Base-by-base conservation (phyloP, 768 basidiomycete genomes). In the Phaeotremella fagi region DNA sequence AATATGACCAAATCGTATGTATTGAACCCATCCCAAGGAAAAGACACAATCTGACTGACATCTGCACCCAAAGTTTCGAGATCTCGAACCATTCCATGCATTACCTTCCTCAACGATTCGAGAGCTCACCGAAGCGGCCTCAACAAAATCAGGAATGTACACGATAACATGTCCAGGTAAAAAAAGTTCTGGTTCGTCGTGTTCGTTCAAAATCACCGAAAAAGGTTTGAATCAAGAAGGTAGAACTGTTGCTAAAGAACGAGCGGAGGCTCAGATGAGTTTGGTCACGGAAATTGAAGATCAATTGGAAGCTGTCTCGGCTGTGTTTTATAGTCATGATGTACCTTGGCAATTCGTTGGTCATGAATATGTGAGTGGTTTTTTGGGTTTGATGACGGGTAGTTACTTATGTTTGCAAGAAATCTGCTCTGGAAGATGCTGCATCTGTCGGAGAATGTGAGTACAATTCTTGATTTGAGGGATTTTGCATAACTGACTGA, bases 1-100 rank as follows among this genome's bases (percentile, higher is more conserved):
- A 74, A 57, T 74, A 72, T 47, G 73, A 74, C 55, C 71, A 72
- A 50, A 74, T 74, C 23, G 66, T 72, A 33, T 56, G 71, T 59
- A 33, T 33, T 18, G 16, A 33, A 33, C 31, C 7, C 31, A 33
- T 33, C 31, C 7, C 31, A 33, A 33, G 31, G 9, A 7, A 16
- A 33, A 7, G 16, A 7, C 31, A 54, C 35, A 37, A 12, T 23
- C 3, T 43, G n/a, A n/a, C n/a, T n/a, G n/a, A n/a, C n/a, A n/a
- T n/a, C n/a, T n/a, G n/a, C n/a, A n/a, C n/a, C n/a, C n/a, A n/a
- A n/a, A 71, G 70, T 44, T 64, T 41, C 57, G 57, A 41, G 70
- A 71, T 36, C 54, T 71, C 9, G 64, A 66, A 37, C 70, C 70
- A 3, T 71, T 71, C 62, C 54, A 62, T 37, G 70, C 66, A 25